Base-by-base conservation (phyloP, 202 grass and related monocot genomes). In the Dendrocalamus latiflorus region DNA sequence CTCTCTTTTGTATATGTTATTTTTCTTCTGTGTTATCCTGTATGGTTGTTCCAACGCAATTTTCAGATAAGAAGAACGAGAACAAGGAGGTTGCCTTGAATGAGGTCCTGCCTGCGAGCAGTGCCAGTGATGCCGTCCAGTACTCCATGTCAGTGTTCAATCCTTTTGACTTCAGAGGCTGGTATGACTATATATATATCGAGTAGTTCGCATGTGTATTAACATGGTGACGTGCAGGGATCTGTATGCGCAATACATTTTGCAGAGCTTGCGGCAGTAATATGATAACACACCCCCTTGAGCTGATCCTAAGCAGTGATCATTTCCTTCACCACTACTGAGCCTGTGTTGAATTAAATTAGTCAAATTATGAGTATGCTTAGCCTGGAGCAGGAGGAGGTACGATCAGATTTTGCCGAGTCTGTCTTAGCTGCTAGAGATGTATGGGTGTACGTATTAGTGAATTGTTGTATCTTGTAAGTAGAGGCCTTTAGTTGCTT, bases 1-100 rank as follows among this genome's bases (percentile, higher is more conserved):
- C 33, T 47, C 48, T 16, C 43, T 44, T 33, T 55, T 6, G 5
- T 24, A 26, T 25, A 43, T 20, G 18, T 21, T 11, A n/a, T 12
- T 1, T 33, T 78, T 33, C 26, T 47, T 72, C 18, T 61, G 26
- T 61, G 43, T 49, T 43, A 17, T 13, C 42, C 0, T 50, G 7
- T 33, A 10, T 59, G 11, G 30, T 30, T 30, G 30, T 30, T 30
- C 82, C 28, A 30, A 78, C 4, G 47, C 76, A 49, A 61, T 73
- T 6, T 74, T 88, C 51, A 90, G 93, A 92, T 72, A 92, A 95
- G 90, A 90, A 95, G 79, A 92, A 95, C 67, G 88, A 95, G 73
- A 92, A 95, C 71, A 95, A 92, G 76, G 80, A 84, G 36, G 90
- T 92, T 20, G 93, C 88, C 6, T 90, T 95, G 15, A 66, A 92